These are phyloP conservation scores for Purpureocillium lavendulum DNA, from an alignment of 2,329 filamentous ascomycete species.

Conservation along the genomic window DNA sequence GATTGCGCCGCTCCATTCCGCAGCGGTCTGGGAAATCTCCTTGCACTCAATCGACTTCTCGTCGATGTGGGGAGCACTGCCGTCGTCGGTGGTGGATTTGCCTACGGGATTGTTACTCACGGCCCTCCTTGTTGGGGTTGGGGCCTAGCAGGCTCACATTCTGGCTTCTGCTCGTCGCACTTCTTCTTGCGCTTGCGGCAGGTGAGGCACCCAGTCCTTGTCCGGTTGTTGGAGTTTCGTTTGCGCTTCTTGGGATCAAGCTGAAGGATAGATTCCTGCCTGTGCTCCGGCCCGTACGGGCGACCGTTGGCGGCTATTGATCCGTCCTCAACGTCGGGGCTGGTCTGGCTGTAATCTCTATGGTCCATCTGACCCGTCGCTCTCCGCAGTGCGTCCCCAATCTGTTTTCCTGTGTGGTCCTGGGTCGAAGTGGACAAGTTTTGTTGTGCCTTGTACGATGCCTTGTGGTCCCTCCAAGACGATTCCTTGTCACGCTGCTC, in stretches of 20 bases:
- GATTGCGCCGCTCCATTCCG: too few species aligned
- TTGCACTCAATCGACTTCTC: too few species aligned
- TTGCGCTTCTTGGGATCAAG: slow-evolving; percentile 62
- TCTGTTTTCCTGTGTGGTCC: slow-evolving; percentile 41
- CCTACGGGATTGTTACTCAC: slow-evolving; percentile 36
- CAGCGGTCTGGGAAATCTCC: too few species aligned
- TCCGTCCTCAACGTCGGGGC: slow-evolving; percentile 45
- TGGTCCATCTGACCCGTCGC: slow-evolving; percentile 37
- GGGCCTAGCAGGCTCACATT: slow-evolving; percentile 56
- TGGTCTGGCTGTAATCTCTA: slow-evolving; percentile 44
- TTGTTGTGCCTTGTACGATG: slow-evolving; percentile 36
- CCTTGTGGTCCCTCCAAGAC: slow-evolving; percentile 43
- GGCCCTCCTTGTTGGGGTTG: background rate
- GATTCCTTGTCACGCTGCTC: slow-evolving; percentile 38
- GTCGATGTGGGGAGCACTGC: too few species aligned
- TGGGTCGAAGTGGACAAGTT: slow-evolving; percentile 35
- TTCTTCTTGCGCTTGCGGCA: slow-evolving; percentile 94
- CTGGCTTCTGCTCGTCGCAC: slow-evolving; percentile 88
- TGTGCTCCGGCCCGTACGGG: slow-evolving; percentile 38
- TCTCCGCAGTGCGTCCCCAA: slow-evolving; percentile 34
- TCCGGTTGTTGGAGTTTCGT: slow-evolving; percentile 85
- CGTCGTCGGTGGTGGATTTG: too few species aligned
- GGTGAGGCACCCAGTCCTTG: slow-evolving; percentile 91
- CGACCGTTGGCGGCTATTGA: slow-evolving; percentile 30
- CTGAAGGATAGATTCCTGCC: slow-evolving; percentile 41